Percentiles rank a stretch among this genome's conserved stretches.
These are phyloP conservation scores for Trichocomaceae sp. DNA, from an alignment of 2,329 filamentous ascomycete species.

Conservation along the genomic window DNA sequence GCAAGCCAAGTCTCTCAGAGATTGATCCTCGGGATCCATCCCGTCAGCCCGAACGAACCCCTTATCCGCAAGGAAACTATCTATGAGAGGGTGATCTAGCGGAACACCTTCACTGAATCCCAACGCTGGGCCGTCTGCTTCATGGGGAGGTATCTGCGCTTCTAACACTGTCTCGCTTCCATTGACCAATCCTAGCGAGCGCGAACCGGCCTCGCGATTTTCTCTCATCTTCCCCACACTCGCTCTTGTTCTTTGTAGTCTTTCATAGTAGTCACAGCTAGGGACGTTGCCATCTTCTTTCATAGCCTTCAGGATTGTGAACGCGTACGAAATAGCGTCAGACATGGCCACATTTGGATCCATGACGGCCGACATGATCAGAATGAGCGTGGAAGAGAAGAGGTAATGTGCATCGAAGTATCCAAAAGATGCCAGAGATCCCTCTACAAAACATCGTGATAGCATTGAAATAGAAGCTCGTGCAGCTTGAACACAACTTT, in stretches of 20 bases:
- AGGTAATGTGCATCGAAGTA: constrained; percentile 22
- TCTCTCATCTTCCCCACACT: constrained; percentile 15
- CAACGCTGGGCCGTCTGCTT: constrained; percentile 3
- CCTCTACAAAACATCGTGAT: constrained; percentile 19
- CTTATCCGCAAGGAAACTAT: constrained; percentile 16
- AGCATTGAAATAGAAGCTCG: constrained; percentile 18
- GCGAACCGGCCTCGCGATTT: constrained; percentile 1
- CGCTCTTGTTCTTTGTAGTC: constrained; percentile 14
- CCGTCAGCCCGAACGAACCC: constrained; percentile 13
- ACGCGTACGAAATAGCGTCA: constrained; percentile 17
- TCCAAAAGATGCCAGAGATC: constrained; percentile 19
- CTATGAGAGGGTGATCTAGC: constrained; percentile 15
- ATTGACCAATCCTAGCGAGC: neutral
- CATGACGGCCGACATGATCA: constrained; percentile 19
- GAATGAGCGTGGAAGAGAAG: constrained; percentile 20
- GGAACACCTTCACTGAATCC: constrained; percentile 11
- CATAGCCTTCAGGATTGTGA: constrained; percentile 18
- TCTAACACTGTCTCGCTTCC: constrained; percentile 4
- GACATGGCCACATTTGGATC: constrained; percentile 14
- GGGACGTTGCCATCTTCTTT: constrained; percentile 20
- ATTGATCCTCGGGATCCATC: constrained; percentile 11
- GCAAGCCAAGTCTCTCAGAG: constrained; percentile 11
- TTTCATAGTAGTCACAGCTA: constrained; percentile 18
- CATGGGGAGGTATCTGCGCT: constrained; percentile 4
- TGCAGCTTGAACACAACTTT: constrained; percentile 20